phyloP scores from a whole-genome alignment of 768 basidiomycete genomes.

The Coprinopsis strossmayeri region DNA sequence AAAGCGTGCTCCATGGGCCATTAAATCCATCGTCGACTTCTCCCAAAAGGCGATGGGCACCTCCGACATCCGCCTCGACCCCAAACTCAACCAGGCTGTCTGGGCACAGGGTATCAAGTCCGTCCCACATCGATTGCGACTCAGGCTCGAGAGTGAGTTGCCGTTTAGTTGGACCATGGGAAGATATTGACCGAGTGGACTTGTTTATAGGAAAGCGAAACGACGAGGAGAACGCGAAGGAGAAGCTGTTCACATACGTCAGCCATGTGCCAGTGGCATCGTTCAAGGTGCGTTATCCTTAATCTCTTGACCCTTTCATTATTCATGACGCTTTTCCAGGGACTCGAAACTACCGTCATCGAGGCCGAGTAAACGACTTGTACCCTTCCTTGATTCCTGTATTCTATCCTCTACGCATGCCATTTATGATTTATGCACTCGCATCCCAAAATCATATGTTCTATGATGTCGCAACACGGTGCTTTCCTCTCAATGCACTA shows the following conservation, averaged over 20 bases:
- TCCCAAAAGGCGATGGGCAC: slow-evolving; percentile 97
- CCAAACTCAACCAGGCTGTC: slow-evolving; percentile 92
- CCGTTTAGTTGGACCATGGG: background rate
- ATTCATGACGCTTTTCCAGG: slow-evolving; percentile 34
- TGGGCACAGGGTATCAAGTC: slow-evolving; percentile 94
- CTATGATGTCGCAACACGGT: too few species aligned
- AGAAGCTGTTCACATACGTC: slow-evolving; percentile 94
- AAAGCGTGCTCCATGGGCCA: slow-evolving; percentile 94
- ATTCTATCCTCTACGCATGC: background rate
- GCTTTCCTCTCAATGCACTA: too few species aligned
- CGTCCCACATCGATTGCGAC: slow-evolving; percentile 86
- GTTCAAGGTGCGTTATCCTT: slow-evolving; percentile 66
- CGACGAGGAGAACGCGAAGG: slow-evolving; percentile 97
- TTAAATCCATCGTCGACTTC: slow-evolving; percentile 91
- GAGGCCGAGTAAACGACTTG: slow-evolving; percentile 38
- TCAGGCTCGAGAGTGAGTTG: slow-evolving; percentile 82
- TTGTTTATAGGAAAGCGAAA: slow-evolving; percentile 79
- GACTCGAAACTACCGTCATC: slow-evolving; percentile 76
- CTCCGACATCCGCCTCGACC: slow-evolving; percentile 87
- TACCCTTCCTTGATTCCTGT: background rate
- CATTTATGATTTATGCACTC: background rate
- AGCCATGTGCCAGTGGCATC: slow-evolving; percentile 67
- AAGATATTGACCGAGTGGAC: background rate
- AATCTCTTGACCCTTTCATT: slow-evolving; percentile 1
- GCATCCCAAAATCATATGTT: too few species aligned